These are phyloP conservation scores for Aspergillus funiculosus DNA, from an alignment of 495 filamentous ascomycete species.

Conservation along the genomic window DNA sequence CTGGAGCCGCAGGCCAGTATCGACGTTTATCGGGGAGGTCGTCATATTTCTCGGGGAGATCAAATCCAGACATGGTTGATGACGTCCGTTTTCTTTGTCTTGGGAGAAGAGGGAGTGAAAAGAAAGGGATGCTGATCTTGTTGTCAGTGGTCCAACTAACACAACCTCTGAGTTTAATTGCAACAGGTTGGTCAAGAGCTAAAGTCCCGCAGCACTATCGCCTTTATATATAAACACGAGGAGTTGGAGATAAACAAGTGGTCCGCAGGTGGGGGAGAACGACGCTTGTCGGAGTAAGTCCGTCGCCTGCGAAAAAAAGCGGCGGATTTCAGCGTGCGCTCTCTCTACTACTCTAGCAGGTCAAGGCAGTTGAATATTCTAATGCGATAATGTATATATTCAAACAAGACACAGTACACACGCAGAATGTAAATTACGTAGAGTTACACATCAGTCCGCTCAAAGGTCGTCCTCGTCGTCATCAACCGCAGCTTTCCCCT, in stretches of 20 bases:
- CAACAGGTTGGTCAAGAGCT: not conserved
- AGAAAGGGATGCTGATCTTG: not conserved
- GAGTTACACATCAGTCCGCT: conserved; percentile 18
- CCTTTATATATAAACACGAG: not conserved
- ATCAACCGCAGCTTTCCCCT: conserved; percentile 24
- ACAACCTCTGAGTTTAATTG: not conserved
- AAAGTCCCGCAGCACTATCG: not conserved
- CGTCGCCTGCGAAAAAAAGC: conserved; percentile 5
- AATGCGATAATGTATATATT: conserved; percentile 8
- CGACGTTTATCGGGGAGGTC: conserved; percentile 46
- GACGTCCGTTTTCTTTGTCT: too few species aligned
- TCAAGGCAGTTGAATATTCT: not conserved
- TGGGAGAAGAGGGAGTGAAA: not conserved
- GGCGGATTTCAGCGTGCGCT: too few species aligned
- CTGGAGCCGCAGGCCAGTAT: conserved; percentile 43
- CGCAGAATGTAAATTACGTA: conserved; percentile 17
- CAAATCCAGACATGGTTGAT: conserved; percentile 21
- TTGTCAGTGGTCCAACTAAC: not conserved
- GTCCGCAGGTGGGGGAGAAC: not conserved
- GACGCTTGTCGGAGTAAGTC: conserved; percentile 18
- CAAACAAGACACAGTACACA: conserved; percentile 18
- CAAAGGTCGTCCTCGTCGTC: conserved; percentile 39
- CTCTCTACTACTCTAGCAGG: not conserved
- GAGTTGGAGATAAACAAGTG: not conserved
- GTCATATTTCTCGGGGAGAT: conserved; percentile 38